These are phyloP conservation scores for Tephrocybe sp. DNA, from an alignment of 768 basidiomycete genomes.

Conservation along the genomic window DNA sequence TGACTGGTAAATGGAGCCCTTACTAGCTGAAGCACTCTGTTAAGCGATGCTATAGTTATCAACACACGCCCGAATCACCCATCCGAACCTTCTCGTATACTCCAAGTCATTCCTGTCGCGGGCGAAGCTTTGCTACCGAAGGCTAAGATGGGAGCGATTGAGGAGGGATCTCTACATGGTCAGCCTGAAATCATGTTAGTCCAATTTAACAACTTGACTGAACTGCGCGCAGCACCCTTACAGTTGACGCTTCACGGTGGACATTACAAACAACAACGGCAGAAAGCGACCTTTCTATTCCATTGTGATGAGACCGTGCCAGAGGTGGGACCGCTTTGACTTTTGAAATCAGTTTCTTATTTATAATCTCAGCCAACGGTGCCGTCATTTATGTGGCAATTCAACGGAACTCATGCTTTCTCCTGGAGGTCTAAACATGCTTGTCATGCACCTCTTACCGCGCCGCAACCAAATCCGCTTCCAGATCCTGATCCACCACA, in stretches of 20 bases:
- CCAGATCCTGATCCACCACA: conserved; percentile 18
- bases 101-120: conserved; percentile 34
- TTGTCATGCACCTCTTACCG: conserved; percentile 18
- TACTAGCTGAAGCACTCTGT: neutral
- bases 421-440: conserved; percentile 24
- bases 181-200: neutral
- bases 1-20: conserved; percentile 19
- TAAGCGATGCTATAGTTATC: conserved; percentile 11
- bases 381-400: conserved; percentile 20
- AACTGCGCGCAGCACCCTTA: conserved; percentile 17
- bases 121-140: conserved; percentile 18
- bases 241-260: conserved; percentile 32
- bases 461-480: conserved; percentile 1
- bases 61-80: conserved; percentile 31
- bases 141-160: conserved; percentile 16
- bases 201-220: neutral
- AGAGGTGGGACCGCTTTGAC: conserved; percentile 15
- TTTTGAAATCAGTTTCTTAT: neutral
- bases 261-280: conserved; percentile 22
- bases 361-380: conserved; percentile 1
- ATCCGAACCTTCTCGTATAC: conserved; percentile 30
- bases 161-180: conserved; percentile 16
- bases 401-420: conserved; percentile 26
- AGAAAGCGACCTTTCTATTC: conserved; percentile 30
- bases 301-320: conserved; percentile 23